Conservation (phyloP, 768 basidiomycete species). For the Pisolithus tinctorius region DNA sequence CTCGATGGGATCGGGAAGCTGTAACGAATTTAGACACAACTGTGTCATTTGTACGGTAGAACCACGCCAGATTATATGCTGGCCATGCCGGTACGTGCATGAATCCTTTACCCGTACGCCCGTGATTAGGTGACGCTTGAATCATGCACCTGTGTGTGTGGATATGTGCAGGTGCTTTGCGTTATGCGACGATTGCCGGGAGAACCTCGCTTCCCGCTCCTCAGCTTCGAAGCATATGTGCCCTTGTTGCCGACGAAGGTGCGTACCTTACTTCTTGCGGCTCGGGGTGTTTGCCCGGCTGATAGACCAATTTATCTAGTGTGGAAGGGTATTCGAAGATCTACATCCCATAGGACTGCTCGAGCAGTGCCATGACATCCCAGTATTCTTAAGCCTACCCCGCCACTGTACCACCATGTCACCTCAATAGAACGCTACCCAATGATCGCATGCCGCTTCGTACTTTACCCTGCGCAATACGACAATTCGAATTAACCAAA, state of each 20-base stretch:
- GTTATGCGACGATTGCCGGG: slow-evolving; percentile 47
- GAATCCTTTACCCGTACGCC: background rate
- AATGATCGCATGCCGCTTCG: too few species aligned
- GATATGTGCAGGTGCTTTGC: slow-evolving; percentile 36
- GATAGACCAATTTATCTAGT: slow-evolving; percentile 7
- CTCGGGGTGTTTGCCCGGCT: background rate
- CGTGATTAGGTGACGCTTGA: background rate
- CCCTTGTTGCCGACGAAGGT: slow-evolving; percentile 46
- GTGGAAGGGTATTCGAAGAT: slow-evolving; percentile 32
- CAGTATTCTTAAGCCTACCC: too few species aligned
- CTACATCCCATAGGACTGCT: slow-evolving; percentile 21
- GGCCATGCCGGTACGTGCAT: slow-evolving; percentile 70
- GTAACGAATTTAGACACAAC: slow-evolving; percentile 26
- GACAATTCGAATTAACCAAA: too few species aligned
- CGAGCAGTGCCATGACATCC: background rate
- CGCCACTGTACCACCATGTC: too few species aligned
- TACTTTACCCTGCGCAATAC: too few species aligned
- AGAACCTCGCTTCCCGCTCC: slow-evolving; percentile 44
- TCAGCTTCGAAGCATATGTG: slow-evolving; percentile 45
- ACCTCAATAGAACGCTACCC: too few species aligned
- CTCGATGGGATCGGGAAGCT: slow-evolving; percentile 20
- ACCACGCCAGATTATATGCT: slow-evolving; percentile 66
- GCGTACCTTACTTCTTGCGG: slow-evolving; percentile 13
- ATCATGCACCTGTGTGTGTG: background rate
- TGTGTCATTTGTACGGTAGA: slow-evolving; percentile 75